Conservation (phyloP, 352 stramenopile species). For the Pythium oligandrum region DNA sequence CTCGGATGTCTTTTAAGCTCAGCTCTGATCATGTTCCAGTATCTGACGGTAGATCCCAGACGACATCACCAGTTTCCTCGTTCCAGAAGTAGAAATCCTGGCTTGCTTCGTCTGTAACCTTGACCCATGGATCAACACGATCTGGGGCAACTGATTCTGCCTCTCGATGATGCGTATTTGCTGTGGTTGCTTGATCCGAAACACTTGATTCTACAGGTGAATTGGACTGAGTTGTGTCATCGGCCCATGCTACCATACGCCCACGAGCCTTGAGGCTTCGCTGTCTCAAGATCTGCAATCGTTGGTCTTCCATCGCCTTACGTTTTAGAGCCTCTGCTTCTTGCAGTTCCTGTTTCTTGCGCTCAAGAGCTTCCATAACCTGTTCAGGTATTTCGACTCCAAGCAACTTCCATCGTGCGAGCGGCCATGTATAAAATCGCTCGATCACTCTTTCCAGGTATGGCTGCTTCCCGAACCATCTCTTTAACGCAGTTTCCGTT, state of each 20-base stretch:
- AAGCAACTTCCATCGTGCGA: constrained; percentile 59
- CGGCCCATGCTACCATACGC: constrained; percentile 25
- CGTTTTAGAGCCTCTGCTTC: constrained; percentile 12
- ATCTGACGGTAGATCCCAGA: constrained; percentile 6
- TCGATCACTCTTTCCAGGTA: constrained; percentile 40
- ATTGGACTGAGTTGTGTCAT: not conserved
- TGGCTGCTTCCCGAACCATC: constrained; percentile 31
- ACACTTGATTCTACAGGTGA: too few relatives aligned
- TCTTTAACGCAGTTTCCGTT: constrained; percentile 20
- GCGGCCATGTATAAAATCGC: constrained; percentile 43
- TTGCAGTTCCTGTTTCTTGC: constrained; percentile 10
- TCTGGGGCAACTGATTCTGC: not conserved
- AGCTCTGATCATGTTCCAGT: constrained; percentile 1
- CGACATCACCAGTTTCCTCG: constrained; percentile 18
- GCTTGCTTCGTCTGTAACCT: constrained; percentile 9
- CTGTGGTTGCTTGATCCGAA: too few relatives aligned
- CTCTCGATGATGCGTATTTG: too few relatives aligned
- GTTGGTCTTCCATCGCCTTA: constrained; percentile 23
- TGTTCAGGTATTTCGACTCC: constrained; percentile 33
- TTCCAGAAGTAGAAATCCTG: constrained; percentile 23
- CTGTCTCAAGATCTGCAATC: constrained; percentile 20
- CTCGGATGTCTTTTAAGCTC: constrained; percentile 43
- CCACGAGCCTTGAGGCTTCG: constrained; percentile 22
- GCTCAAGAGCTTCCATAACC: constrained; percentile 23
- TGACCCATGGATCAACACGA: constrained; percentile 7